Evolutionary conservation across 345 rosid species (phyloP).

Genomic region (Sisymbrium irio): DNA sequence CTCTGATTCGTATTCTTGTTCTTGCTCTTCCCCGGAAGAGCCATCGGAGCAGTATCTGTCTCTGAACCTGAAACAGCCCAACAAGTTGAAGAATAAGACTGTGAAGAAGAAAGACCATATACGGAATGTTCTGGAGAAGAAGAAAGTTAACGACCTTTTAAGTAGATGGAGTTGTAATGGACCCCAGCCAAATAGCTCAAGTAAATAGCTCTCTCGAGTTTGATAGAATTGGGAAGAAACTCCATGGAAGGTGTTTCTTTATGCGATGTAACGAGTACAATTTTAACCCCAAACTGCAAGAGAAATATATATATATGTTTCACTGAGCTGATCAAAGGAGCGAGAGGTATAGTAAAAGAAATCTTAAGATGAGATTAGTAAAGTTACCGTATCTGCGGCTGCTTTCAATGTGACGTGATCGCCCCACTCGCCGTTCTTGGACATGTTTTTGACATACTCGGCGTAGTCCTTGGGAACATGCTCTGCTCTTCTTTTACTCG

Average conservation of each 20-base stretch:
- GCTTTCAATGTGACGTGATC: constrained; percentile 61
- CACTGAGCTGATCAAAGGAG: neutral
- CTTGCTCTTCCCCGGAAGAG: neutral
- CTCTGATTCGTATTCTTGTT: neutral
- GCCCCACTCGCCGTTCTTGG: constrained; percentile 59
- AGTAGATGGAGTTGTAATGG: neutral
- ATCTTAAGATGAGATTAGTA: neutral
- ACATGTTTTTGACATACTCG: neutral
- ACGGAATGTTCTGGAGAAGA: neutral
- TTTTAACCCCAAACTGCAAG: neutral
- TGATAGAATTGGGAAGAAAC: neutral
- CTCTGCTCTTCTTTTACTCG: neutral
- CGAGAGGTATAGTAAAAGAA: neutral
- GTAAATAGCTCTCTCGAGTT: neutral
- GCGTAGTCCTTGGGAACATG: neutral
- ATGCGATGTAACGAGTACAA: neutral
- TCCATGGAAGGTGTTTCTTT: neutral
- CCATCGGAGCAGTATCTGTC: neutral
- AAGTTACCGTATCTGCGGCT: constrained; percentile 65
- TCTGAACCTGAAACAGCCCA: neutral
- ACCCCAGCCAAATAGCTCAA: neutral
- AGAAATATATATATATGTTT: neutral
- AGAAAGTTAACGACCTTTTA: neutral
- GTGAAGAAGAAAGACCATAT: neutral
- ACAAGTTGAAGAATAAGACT: neutral